Percentiles rank a stretch among this genome's conserved stretches.
phyloP scores from a whole-genome alignment of 2,329 filamentous ascomycete genomes.

The Trichoderma harzianum region DNA sequence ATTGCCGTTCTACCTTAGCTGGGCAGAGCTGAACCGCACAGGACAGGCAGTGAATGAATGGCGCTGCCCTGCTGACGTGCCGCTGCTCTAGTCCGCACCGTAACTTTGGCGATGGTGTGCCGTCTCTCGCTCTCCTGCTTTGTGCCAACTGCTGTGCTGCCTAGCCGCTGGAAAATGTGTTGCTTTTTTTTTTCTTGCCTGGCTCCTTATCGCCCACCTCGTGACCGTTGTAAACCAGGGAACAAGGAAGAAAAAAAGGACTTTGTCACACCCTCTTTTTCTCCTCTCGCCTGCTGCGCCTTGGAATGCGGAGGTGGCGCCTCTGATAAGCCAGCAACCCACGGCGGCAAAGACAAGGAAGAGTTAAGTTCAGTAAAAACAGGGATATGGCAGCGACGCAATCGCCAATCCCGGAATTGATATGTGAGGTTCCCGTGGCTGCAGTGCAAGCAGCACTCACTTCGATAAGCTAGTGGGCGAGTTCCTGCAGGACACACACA shows the following conservation, averaged over 20 bases:
- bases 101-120: not conserved
- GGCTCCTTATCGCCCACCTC: slow-evolving; percentile 6
- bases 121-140: not conserved
- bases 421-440: not conserved
- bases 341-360: not conserved
- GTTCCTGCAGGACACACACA: not conserved
- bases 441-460: not conserved
- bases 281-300: not conserved
- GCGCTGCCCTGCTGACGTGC: slow-evolving; percentile 13
- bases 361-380: not conserved
- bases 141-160: slow-evolving; percentile 2
- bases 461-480: not conserved
- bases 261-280: slow-evolving; percentile 8
- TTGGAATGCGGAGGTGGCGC: slow-evolving; percentile 14
- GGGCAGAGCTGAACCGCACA: not conserved
- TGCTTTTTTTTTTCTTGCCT: not conserved
- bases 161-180: not conserved
- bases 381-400: not conserved
- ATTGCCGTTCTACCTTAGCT: not conserved
- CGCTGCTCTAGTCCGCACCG: not conserved
- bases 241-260: not conserved
- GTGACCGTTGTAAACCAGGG: not conserved
- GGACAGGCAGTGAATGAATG: not conserved
- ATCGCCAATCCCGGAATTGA: not conserved
- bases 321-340: not conserved